phyloP scores from a whole-genome alignment of 768 basidiomycete genomes.

The Psilocybe sp. region DNA sequence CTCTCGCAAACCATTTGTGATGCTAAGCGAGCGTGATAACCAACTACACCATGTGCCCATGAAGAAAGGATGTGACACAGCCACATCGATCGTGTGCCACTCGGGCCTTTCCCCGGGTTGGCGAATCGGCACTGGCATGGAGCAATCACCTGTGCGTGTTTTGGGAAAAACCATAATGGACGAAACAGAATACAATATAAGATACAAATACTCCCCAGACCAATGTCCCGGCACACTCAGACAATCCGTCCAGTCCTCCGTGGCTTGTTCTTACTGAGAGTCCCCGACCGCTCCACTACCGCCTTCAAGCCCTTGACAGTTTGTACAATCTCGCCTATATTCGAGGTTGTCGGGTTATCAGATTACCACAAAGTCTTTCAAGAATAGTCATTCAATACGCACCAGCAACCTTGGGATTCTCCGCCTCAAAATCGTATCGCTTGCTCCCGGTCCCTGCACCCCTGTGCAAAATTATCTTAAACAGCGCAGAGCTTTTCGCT shows the following conservation, averaged over 20 bases:
- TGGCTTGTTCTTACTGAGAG: conserved; percentile 45
- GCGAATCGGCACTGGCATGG: too few relatives aligned
- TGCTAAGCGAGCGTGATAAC: conserved; percentile 29
- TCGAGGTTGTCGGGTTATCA: conserved; percentile 1
- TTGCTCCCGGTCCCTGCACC: conserved; percentile 62
- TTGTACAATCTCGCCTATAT: conserved; percentile 71
- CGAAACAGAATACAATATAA: too few relatives aligned
- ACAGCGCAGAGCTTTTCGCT: conserved; percentile 72
- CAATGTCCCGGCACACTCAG: conserved; percentile 17
- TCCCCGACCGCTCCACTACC: conserved; percentile 60
- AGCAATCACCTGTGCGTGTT: too few relatives aligned
- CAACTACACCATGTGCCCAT: conserved; percentile 26
- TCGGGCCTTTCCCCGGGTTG: too few relatives aligned
- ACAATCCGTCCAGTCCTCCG: conserved; percentile 60
- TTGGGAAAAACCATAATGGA: too few relatives aligned
- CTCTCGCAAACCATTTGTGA: conserved; percentile 1
- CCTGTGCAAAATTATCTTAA: conserved; percentile 86
- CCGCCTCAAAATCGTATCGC: conserved; percentile 96
- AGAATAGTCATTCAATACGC: conserved; percentile 26
- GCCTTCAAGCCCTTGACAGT: conserved; percentile 64
- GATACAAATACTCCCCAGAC: too few relatives aligned
- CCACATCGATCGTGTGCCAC: too few relatives aligned
- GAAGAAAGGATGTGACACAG: not conserved
- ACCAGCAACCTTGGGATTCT: conserved; percentile 79
- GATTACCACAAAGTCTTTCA: not conserved